Base-by-base conservation (phyloP, 2,329 filamentous ascomycete genomes). In the Neonectria faginata region DNA sequence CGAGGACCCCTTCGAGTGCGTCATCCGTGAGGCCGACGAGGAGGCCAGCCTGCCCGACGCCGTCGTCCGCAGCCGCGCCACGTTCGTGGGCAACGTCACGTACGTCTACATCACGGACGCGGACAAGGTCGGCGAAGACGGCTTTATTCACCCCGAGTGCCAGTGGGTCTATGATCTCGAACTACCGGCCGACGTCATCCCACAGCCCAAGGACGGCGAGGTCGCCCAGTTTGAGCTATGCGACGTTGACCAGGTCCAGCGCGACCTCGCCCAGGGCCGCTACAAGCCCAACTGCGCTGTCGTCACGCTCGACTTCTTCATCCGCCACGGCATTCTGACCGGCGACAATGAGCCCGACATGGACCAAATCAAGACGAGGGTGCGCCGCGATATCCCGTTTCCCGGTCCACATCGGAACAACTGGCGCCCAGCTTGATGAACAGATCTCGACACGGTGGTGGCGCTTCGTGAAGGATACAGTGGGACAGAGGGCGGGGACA, bases 241-340 rank as follows among this genome's bases (percentile, higher is more conserved):
- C 86, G 89, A 86, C 1, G 85, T 97, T 44, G 87, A 91, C n/a
- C 87, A 97, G 79, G 88, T 97, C 48, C 87, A 89, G 78, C 82
- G 84, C 62, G 89, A 90, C 48, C 81, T 99, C 74, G 85, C 84
- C 16, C 82, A 83, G 57, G 93, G 92, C 14, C 87, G 91, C 71
- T 99, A 95, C 83, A 99, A 99, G 83, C 92, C 94, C 2, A 98
- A 98, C 78, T 97, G 94, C 79, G 91, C 92, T 14, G 77, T 96
- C 62, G 88, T 97, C 52, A 81, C 96, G 76, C 80, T 97, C 50
- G 94, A 98, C 78, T 99, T 98, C 81, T 92, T 99, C 76, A 84
- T 97, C 70, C 87, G 95, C 57, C 92, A 94, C 79, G 92, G 92
- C 0, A 88, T 97, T 66, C 76, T 97, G 75, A 97, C 91, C 9